phyloP scores from a whole-genome alignment of 805 yeast genomes.

The Kuraishia borneana region DNA sequence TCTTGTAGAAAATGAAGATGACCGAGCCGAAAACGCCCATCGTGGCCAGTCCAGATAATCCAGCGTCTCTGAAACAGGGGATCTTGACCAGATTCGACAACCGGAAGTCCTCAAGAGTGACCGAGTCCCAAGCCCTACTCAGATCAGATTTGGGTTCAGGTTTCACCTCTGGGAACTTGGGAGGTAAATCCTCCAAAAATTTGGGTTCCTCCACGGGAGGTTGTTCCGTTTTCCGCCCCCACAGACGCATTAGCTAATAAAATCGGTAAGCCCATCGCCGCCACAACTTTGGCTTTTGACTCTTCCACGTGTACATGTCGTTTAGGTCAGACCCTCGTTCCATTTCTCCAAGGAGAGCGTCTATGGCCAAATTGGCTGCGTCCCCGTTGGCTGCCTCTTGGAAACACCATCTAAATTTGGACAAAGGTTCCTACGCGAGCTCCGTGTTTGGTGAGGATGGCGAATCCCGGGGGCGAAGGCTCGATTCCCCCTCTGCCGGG shows the following conservation, averaged over 20 bases:
- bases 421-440: constrained; percentile 13
- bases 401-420: constrained; percentile 7
- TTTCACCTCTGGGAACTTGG: constrained; percentile 23
- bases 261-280: no score
- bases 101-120: constrained; percentile 40
- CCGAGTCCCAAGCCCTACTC: constrained; percentile 26
- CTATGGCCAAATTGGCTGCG: constrained; percentile 20
- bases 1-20: constrained; percentile 56
- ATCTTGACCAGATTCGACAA: constrained; percentile 39
- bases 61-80: constrained; percentile 77
- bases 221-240: no score
- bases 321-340: no score
- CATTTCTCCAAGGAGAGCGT: constrained; percentile 19
- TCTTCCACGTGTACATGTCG: no score
- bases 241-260: no score
- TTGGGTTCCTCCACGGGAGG: constrained; percentile 11
- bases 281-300: no score
- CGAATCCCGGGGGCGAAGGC: background rate
- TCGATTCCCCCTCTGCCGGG: constrained; percentile 2
- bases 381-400: constrained; percentile 12
- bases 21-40: constrained; percentile 61
- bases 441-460: constrained; percentile 2
- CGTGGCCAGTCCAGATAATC: constrained; percentile 61
- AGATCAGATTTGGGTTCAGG: constrained; percentile 19
- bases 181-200: constrained; percentile 40